phyloP scores from a whole-genome alignment of 1,284 basidiomycete genomes.

The Ganoderma lingzhi region DNA sequence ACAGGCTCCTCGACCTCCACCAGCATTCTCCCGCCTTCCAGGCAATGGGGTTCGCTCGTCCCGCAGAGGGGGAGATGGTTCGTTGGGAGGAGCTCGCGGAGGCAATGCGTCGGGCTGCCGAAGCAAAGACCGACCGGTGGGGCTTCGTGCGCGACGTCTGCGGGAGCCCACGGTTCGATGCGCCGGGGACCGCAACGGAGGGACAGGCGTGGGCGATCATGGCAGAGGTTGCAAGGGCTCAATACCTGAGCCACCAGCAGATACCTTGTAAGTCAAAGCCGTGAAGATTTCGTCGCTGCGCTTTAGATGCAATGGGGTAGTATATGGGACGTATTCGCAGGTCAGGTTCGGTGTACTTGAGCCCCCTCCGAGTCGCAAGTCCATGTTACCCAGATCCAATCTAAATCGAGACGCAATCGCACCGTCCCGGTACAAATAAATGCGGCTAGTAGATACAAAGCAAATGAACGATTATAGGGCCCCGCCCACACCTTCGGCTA shows the following conservation, averaged over 20 bases:
- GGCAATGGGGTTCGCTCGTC: conserved; percentile 9
- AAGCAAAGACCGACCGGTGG: conserved; percentile 34
- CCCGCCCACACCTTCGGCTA: background rate
- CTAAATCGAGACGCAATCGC: background rate
- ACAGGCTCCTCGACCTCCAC: conserved; percentile 34
- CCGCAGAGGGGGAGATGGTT: background rate
- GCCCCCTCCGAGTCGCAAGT: too few relatives aligned
- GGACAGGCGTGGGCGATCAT: conserved; percentile 37
- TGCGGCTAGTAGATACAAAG: conserved; percentile 16
- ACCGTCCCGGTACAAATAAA: background rate
- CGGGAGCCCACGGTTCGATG: conserved; percentile 37
- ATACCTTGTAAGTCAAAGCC: background rate
- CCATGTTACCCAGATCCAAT: too few relatives aligned
- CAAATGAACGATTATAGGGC: background rate
- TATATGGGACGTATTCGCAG: too few relatives aligned
- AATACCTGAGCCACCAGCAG: conserved; percentile 18
- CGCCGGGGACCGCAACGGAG: conserved; percentile 36
- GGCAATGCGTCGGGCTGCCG: conserved; percentile 29
- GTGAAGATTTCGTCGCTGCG: too few relatives aligned
- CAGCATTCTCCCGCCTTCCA: conserved; percentile 14
- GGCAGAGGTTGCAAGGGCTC: conserved; percentile 34
- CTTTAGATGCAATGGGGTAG: too few relatives aligned
- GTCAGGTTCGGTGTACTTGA: too few relatives aligned
- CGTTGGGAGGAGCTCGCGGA: conserved; percentile 29
- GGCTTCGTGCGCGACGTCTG: conserved; percentile 39